phyloP scores from a whole-genome alignment of 495 filamentous ascomycete species.

The Penicillium riverlandense region DNA sequence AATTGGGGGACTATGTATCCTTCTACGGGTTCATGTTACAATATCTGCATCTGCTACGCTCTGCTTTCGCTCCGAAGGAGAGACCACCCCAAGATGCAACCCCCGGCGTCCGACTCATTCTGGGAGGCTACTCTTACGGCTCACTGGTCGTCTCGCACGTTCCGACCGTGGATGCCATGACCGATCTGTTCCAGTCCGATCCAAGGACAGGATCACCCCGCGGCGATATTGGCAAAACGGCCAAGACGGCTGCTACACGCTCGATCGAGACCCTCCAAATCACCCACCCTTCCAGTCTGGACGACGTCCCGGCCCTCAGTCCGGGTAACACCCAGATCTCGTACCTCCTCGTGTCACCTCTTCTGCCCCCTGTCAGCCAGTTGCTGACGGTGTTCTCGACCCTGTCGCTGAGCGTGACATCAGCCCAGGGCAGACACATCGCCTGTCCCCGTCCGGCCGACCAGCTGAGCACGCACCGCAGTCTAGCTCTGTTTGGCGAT shows the following conservation, averaged over 20 bases:
- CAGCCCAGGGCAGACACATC: constrained; percentile 20
- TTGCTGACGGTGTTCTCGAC: constrained; percentile 49
- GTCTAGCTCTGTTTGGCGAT: constrained; percentile 72
- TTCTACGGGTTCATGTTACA: constrained; percentile 69
- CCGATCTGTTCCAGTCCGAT: constrained; percentile 49
- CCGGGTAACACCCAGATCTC: constrained; percentile 28
- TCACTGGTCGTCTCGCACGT: constrained; percentile 70
- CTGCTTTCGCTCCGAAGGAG: not conserved
- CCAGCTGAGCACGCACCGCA: constrained; percentile 50
- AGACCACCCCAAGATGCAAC: not conserved
- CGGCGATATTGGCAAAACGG: constrained; percentile 60
- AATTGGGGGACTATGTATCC: constrained; percentile 73
- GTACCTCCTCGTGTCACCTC: constrained; percentile 78
- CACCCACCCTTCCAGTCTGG: not conserved
- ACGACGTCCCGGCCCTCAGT: not conserved
- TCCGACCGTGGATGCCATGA: constrained; percentile 51
- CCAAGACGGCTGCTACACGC: constrained; percentile 53
- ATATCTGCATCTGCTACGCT: constrained; percentile 49
- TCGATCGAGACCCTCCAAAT: constrained; percentile 34
- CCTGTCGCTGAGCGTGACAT: constrained; percentile 22
- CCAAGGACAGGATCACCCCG: constrained; percentile 38
- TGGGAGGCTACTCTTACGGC: constrained; percentile 90
- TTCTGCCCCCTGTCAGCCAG: constrained; percentile 55
- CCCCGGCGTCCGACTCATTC: constrained; percentile 35
- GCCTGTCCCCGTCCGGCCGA: constrained; percentile 33